Base-by-base conservation (phyloP, 2,329 filamentous ascomycete genomes). In the Botryotinia calthae region DNA sequence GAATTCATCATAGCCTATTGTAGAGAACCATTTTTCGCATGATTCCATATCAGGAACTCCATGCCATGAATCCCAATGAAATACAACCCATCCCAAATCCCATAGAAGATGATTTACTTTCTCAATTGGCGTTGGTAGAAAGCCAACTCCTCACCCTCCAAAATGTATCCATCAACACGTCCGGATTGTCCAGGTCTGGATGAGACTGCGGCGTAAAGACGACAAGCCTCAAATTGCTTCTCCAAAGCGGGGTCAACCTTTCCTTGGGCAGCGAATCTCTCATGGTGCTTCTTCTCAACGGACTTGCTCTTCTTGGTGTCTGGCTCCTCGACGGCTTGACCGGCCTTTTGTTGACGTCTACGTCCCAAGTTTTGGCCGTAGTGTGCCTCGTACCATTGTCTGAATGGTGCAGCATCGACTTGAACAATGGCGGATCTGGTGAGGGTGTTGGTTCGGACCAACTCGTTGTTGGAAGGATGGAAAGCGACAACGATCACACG, bases 381-480 rank as follows among this genome's bases (percentile, higher is more conserved):
- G 92, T 99, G 96, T 81, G 96, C 94, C 91, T 99, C 96, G 88
- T 97, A 99, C 96, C 96, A 99, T 88, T 98, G 95, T 85, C 96
- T 90, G 93, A 99, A 99, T 80, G 96, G 96, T 78, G 96, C 94
- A 82, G 97, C 96, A 86, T 99, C 96, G 87, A 99, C 88, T 90
- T 99, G 96, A 85, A 99, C 93, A 83, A 99, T 93, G 87, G 96
- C 96, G 84, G 94, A 94, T 88, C 95, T 97, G 90, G 96, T 99
- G 85, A 99, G 90, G 88, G 96, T 98, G 92, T 99, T 99, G 87
- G 96, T 99, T 84, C 96, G 96, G 89, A 99, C 95, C 81, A 99
- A 91, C 89, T 99, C 96, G 94, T 99, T 99, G 95, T 99, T 99
- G 85, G 95, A 98, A 77, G 96, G 97, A 88, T 99, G 97, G 93